Base-by-base conservation (phyloP, 345 rosid species). In the Xanthoceras sorbifolium region DNA sequence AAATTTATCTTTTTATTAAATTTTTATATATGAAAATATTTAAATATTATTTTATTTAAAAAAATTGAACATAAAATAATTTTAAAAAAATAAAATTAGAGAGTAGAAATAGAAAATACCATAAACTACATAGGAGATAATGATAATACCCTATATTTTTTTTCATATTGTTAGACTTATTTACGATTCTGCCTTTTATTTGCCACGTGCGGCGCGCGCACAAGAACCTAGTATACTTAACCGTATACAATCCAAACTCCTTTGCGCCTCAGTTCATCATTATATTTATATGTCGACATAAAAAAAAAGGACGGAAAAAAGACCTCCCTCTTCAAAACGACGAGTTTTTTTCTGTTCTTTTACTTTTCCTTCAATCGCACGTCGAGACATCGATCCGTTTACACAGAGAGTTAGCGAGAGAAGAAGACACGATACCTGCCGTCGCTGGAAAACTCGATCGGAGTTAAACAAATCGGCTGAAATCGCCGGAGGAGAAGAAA, bases 271-370 rank as follows among this genome's bases (percentile, higher is more conserved):
- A 76, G 50, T n/a, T n/a, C n/a, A n/a, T n/a, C n/a, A n/a, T n/a
- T n/a, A n/a, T n/a, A n/a, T n/a, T n/a, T n/a, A n/a, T 6, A 62
- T 77, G 86, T 77, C 80, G 88, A 83, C 83, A 83, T 78, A 22
- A 20, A 25, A 71, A 23, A 5, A 3, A 7, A 9, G 10, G 23
- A 60, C n/a, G 17, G 29, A 6, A 57, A 42, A 40, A 23, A 20
- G 28, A 17, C 36, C 3, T 22, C 14, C 32, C 42, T 3, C 20
- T 1, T 25, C 26, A 55, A 78, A 81, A 79, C 85, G 86, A 75
- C 81, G 4, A 38, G 26, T 67, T 79, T 81, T 10, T 40, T 22
- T 48, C 62, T 59, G 52, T n/a, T 38, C 42, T 38, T 38, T 8
- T 38, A 38, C 42, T 63, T 69, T 83, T 8, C 66, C 64, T 67